Base-by-base conservation (phyloP, 352 stramenopile species). In the Phytophthora lateralis region DNA sequence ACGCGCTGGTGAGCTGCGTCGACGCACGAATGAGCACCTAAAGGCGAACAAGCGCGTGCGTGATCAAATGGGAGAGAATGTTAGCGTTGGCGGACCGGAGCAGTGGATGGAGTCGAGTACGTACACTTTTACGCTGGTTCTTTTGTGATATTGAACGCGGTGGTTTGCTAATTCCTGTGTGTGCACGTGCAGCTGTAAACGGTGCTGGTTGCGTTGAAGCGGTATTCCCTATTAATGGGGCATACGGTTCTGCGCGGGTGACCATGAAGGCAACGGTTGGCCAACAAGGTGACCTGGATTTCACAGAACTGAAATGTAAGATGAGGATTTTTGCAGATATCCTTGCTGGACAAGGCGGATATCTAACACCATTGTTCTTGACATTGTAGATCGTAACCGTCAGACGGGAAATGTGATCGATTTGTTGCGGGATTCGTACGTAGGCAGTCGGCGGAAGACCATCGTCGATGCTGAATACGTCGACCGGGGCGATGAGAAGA, bases 51-150 rank as follows among this genome's bases (percentile, higher is more conserved):
- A 69, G 20, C 70, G 68, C n/a, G 66, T 92, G n/a, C 49, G 77
- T 6, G 59, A 73, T 7, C 60, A 82, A 51, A 69, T 90, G 63
- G 83, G 83, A 20, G 60, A 61, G 2, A 38, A 73, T 18, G 76
- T 89, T 18, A 76, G 63, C 34, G 70, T 90, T 38, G 82, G 71
- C 18, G 78, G 71, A 14, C 83, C 83, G 6, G 70, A 84, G 54
- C 76, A 89, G 57, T 93, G 83, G 83, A 82, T 84, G 44, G 83
- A 93, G 51, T 87, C 79, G 38, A 87, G 83, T 92, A 73, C 17
- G 80, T 82, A 7, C 2, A 21, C 1, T 20, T 18, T 46, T 26
- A 38, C 32, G 10, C 30, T 21, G 14, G 27, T 20, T n/a, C 6
- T 6, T 30, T 30, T 1, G 3, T 2, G 12, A 17, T 39, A 18